phyloP scores from a whole-genome alignment of 2,329 filamentous ascomycete species.

The Chrysosporium keratinophilum region DNA sequence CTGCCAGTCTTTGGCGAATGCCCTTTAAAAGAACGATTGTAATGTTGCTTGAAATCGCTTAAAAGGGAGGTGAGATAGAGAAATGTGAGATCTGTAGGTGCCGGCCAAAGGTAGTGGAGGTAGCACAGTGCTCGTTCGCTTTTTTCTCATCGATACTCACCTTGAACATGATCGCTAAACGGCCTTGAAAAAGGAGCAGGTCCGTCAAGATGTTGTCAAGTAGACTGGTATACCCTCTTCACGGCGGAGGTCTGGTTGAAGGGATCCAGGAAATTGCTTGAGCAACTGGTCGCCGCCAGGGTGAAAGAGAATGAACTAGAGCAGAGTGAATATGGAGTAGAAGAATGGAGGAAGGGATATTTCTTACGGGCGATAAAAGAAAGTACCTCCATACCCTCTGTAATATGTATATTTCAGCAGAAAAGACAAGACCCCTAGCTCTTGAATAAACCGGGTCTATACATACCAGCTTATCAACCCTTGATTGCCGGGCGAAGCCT shows the following conservation, averaged over 20 bases:
- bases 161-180: not conserved
- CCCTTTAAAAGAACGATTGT: not conserved
- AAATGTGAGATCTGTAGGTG: not conserved
- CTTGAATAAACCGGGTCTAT: slow-evolving; percentile 4
- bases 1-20: not conserved
- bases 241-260: not conserved
- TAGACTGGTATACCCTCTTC: not conserved
- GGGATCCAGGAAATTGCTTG: not conserved
- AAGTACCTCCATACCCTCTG: not conserved
- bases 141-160: not conserved
- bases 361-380: not conserved
- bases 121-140: not conserved
- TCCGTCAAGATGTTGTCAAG: not conserved
- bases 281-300: not conserved
- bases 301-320: not conserved
- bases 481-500: not conserved
- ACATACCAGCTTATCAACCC: slow-evolving; percentile 3
- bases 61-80: not conserved
- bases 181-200: not conserved
- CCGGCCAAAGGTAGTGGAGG: not conserved
- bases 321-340: not conserved
- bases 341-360: not conserved
- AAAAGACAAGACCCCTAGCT: not conserved
- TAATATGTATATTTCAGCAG: slow-evolving; percentile 1
- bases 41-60: too few species aligned